Evolutionary conservation across 116 monocot genomes (phyloP).

Genomic region (Phalaenopsis hybrid): DNA sequence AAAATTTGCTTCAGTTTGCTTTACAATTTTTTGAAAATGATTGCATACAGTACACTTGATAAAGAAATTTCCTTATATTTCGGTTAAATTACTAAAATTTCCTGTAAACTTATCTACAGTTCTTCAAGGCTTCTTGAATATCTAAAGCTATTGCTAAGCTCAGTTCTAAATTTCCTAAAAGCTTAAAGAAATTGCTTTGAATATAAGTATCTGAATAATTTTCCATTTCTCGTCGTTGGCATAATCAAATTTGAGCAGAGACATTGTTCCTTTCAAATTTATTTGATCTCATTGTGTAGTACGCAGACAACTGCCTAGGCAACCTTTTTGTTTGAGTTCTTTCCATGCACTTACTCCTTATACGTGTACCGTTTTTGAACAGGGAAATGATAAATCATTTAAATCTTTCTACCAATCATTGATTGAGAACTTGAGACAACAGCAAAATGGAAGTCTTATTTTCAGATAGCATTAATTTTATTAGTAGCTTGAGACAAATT

Average conservation of each 20-base stretch:
- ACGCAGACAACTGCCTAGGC: neutral
- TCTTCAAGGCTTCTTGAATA: too few species aligned
- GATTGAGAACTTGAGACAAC: constrained; percentile 77
- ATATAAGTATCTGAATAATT: neutral
- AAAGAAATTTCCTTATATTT: neutral
- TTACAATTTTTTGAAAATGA: too few species aligned
- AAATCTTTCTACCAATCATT: constrained; percentile 75
- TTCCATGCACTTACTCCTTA: neutral
- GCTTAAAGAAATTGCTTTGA: too few species aligned
- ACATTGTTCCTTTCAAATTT: neutral
- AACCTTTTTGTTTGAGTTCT: neutral
- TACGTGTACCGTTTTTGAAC: constrained; percentile 4
- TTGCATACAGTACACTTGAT: neutral
- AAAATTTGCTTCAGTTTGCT: too few species aligned
- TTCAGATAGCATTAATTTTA: constrained; percentile 61
- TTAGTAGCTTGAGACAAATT: neutral
- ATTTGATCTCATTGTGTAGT: neutral
- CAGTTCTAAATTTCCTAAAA: too few species aligned
- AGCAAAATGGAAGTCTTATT: constrained; percentile 83
- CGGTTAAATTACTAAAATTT: neutral
- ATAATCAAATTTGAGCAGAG: neutral
- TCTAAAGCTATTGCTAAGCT: too few species aligned
- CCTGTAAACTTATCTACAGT: too few species aligned
- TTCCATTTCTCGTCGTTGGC: neutral
- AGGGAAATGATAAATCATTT: constrained; percentile 67